phyloP scores from a whole-genome alignment of 306 rosid genomes.

The Cucurbita moschata region DNA sequence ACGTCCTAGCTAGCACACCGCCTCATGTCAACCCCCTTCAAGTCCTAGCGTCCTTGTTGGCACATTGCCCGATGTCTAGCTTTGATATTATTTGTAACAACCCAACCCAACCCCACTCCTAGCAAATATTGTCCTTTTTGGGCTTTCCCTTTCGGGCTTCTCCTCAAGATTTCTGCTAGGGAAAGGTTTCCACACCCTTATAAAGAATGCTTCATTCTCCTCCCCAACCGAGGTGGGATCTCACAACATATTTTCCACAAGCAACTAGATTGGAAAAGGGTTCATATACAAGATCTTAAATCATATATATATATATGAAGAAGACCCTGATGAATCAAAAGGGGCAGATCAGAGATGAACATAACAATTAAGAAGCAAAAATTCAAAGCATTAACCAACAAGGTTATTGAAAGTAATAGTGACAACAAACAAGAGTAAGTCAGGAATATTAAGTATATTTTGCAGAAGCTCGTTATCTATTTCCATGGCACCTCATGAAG shows the following conservation, averaged over 20 bases:
- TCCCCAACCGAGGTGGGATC: no score
- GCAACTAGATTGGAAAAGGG: background rate
- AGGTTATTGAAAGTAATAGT: background rate
- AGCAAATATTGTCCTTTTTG: no score
- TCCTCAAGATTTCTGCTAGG: no score
- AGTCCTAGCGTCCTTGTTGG: no score
- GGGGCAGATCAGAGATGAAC: background rate
- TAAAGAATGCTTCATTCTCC: no score
- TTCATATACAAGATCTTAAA: background rate
- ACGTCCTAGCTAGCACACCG: no score
- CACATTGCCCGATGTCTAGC: no score
- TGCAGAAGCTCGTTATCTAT: background rate
- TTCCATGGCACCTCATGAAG: background rate
- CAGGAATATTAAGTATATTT: background rate
- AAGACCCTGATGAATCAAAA: background rate
- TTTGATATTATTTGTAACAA: no score
- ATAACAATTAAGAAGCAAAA: background rate
- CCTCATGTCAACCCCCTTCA: no score
- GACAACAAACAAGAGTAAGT: background rate
- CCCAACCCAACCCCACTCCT: no score
- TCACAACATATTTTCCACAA: background rate
- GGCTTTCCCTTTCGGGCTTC: no score
- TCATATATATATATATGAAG: background rate
- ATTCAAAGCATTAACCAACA: background rate
- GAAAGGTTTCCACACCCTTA: no score